A percentile compares a stretch with the other conserved stretches of the same genome.
phyloP scores from a whole-genome alignment of 2,329 filamentous ascomycete species.

The Aspergillus sp. region DNA sequence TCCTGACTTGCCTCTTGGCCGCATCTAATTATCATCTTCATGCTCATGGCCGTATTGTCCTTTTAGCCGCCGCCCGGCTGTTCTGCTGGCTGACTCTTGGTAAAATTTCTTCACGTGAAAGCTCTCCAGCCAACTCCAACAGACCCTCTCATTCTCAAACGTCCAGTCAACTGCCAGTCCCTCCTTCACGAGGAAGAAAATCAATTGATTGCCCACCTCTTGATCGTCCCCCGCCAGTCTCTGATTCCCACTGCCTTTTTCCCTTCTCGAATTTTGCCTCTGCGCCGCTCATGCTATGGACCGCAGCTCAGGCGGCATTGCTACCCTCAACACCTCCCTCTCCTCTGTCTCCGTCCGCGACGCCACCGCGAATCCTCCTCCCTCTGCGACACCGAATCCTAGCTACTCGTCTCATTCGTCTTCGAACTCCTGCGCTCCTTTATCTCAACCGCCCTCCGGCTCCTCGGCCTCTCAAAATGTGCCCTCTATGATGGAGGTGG shows the following conservation, averaged over 20 bases:
- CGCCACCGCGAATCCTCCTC: conserved; percentile 14
- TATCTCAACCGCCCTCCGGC: conserved; percentile 11
- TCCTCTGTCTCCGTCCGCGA: conserved; percentile 16
- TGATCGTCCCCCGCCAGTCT: neutral
- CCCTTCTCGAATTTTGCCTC: neutral
- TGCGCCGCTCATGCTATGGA: conserved; percentile 19
- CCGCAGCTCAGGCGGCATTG: conserved; percentile 17
- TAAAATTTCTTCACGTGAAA: conserved; percentile 16
- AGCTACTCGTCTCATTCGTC: conserved; percentile 14
- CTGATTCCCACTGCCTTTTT: conserved; percentile 5
- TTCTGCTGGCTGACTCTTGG: neutral
- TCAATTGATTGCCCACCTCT: neutral
- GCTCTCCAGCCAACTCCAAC: neutral
- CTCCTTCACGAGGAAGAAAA: conserved; percentile 7
- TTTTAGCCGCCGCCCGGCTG: conserved; percentile 1
- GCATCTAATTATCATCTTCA: neutral
- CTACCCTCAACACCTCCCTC: conserved; percentile 17
- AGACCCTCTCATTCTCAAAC: neutral
- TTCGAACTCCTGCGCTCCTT: conserved; percentile 15
- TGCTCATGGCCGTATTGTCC: neutral
- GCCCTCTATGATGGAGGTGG: conserved; percentile 40
- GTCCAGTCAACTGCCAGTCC: conserved; percentile 1
- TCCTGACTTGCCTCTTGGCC: neutral
- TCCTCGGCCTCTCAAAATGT: conserved; percentile 26
- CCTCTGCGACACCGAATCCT: conserved; percentile 2